A percentile compares a stretch with the other conserved stretches of the same genome.
These are phyloP conservation scores for Amanita subjunquillea DNA, from an alignment of 768 basidiomycete genomes.

Conservation along the genomic window DNA sequence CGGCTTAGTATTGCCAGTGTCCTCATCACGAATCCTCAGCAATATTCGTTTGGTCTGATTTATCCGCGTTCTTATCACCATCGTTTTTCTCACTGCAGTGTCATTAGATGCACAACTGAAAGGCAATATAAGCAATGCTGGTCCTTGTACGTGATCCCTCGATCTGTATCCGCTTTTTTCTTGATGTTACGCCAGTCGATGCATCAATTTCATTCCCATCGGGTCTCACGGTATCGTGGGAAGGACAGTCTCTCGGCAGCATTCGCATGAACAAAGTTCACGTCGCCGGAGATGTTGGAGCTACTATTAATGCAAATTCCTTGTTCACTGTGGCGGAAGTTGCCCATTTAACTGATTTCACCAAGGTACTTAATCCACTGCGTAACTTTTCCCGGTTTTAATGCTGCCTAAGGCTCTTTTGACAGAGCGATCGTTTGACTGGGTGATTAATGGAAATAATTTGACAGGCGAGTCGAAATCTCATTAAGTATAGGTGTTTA, in stretches of 20 bases:
- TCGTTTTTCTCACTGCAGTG: background rate
- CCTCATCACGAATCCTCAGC: slow-evolving; percentile 46
- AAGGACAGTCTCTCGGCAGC: slow-evolving; percentile 42
- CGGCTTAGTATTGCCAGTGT: slow-evolving; percentile 42
- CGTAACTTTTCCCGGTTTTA: slow-evolving; percentile 1
- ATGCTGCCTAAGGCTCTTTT: slow-evolving; percentile 32
- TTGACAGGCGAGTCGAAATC: slow-evolving; percentile 35
- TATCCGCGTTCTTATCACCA: background rate
- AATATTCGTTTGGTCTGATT: slow-evolving; percentile 41
- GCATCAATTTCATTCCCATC: slow-evolving; percentile 55
- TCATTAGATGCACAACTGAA: slow-evolving; percentile 37
- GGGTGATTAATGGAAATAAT: slow-evolving; percentile 59
- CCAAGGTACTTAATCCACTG: slow-evolving; percentile 29
- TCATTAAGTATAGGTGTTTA: background rate
- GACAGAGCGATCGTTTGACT: slow-evolving; percentile 55
- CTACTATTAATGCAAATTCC: slow-evolving; percentile 39
- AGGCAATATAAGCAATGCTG: slow-evolving; percentile 58
- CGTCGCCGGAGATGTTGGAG: slow-evolving; percentile 57
- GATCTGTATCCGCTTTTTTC: slow-evolving; percentile 1
- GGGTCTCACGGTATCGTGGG: slow-evolving; percentile 55
- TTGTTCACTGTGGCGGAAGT: slow-evolving; percentile 50
- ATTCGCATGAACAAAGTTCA: slow-evolving; percentile 51
- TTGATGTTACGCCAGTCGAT: slow-evolving; percentile 33
- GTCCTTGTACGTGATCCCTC: slow-evolving; percentile 45
- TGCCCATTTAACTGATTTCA: slow-evolving; percentile 50